Base-by-base conservation (phyloP, 2,329 filamentous ascomycete genomes). In the Fusarium penzigii region DNA sequence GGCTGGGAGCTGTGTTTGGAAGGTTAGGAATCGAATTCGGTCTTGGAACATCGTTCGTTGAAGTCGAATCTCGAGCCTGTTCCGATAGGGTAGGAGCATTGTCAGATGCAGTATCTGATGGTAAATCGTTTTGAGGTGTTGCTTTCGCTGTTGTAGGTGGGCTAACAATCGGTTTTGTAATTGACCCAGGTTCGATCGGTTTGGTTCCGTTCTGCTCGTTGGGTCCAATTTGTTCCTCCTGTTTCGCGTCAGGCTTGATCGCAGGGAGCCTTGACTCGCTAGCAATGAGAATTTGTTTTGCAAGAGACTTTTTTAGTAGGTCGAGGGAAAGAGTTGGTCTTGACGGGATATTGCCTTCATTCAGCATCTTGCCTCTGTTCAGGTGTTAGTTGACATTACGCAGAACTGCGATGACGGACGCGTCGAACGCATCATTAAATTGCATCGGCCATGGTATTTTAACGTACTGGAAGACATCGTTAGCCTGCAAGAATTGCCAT, bases 381-480 rank as follows among this genome's bases (percentile, higher is more conserved):
- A 39, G 29, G 17, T 34, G 56, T 69, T 59, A 70, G 62, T 46
- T 52, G 29, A 16, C 17, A 36, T 58, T 55, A 46, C 40, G 57
- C 44, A 42, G 36, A 50, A 45, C 51, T 48, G 51, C 41, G 39
- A 25, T 20, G 17, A 40, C 53, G 55, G 61, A 64, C 50, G 48
- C 60, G 60, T 52, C 41, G 34, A 48, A 45, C 51, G 48, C 11
- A 51, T 42, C 34, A 49, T n/a, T 42, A 46, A 58, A 61, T 57
- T 56, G 16, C 40, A 61, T 49, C 42, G 13, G 54, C 52, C 52
- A 25, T 44, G 53, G 49, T 52, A 51, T 12, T 14, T 8, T 17
- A 34, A 81, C 83, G 53, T 82, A 87, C 84, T 82, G 78, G 62
- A 81, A 70, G 52, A 86, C 79, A 65, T 86, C 82, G 59, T 76